phyloP scores from a whole-genome alignment of 495 filamentous ascomycete genomes.

The Darksidea phi region DNA sequence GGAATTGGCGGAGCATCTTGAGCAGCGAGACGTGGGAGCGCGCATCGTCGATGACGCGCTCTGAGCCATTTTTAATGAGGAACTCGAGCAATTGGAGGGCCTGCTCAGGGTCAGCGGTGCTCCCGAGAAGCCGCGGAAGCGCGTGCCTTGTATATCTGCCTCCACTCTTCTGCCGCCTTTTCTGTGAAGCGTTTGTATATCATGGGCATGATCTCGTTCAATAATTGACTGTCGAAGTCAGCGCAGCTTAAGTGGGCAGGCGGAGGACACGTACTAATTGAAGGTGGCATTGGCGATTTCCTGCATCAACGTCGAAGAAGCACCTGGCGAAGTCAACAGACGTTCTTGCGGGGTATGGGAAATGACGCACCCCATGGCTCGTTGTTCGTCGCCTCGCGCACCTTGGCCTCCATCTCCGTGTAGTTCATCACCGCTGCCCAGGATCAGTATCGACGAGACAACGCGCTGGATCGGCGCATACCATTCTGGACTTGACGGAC shows the following conservation, averaged over 20 bases:
- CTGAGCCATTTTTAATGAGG: slow-evolving; percentile 96
- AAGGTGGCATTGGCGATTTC: slow-evolving; percentile 98
- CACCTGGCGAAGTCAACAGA: slow-evolving; percentile 66
- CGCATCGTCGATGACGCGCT: slow-evolving; percentile 96
- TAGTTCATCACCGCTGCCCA: slow-evolving; percentile 93
- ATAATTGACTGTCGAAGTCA: slow-evolving; percentile 66
- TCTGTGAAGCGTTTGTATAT: slow-evolving; percentile 99
- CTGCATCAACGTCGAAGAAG: slow-evolving; percentile 81
- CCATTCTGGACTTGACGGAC: slow-evolving; percentile 99
- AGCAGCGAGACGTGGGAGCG: slow-evolving; percentile 89
- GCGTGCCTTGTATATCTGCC: slow-evolving; percentile 92
- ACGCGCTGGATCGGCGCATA: slow-evolving; percentile 45
- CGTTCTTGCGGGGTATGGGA: not conserved
- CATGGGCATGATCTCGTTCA: slow-evolving; percentile 99
- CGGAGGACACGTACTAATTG: slow-evolving; percentile 74
- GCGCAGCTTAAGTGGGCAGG: slow-evolving; percentile 3
- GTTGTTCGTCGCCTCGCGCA: slow-evolving; percentile 43
- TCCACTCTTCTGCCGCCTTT: slow-evolving; percentile 97
- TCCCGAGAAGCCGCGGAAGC: not conserved
- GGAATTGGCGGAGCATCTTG: slow-evolving; percentile 98
- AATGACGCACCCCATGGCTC: slow-evolving; percentile 32
- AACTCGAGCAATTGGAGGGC: slow-evolving; percentile 94
- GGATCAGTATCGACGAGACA: slow-evolving; percentile 25
- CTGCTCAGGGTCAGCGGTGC: slow-evolving; percentile 42
- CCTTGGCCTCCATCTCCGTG: slow-evolving; percentile 99